Evolutionary conservation across 2,329 filamentous ascomycete species (phyloP).

Genomic region (Pseudogymnoascus sp.): DNA sequence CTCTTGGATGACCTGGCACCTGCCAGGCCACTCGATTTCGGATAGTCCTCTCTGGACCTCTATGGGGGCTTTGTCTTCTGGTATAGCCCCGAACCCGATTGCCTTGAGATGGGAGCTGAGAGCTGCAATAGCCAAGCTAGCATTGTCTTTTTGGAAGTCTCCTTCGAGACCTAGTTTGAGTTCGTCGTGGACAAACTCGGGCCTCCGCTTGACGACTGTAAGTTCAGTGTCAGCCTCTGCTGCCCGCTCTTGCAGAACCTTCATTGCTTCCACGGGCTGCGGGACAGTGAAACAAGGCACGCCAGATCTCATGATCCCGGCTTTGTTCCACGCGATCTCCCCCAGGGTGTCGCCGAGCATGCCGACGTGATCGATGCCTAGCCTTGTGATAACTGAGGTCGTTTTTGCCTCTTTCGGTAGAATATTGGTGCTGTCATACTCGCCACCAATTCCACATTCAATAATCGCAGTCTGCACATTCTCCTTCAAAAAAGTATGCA

Average conservation of each 20-base stretch:
- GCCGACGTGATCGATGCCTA: slow-evolving; percentile 79
- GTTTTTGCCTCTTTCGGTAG: slow-evolving; percentile 56
- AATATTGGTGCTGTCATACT: slow-evolving; percentile 89
- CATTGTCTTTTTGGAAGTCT: slow-evolving; percentile 53
- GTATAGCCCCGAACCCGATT: slow-evolving; percentile 23
- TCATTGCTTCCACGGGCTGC: slow-evolving; percentile 48
- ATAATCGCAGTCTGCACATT: slow-evolving; percentile 73
- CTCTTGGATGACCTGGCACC: slow-evolving; percentile 57
- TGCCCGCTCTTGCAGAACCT: slow-evolving; percentile 54
- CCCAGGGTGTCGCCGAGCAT: slow-evolving; percentile 74
- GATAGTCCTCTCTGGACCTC: slow-evolving; percentile 66
- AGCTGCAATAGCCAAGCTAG: slow-evolving; percentile 44
- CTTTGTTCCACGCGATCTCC: slow-evolving; percentile 88
- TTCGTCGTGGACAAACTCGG: slow-evolving; percentile 22
- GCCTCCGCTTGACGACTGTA: slow-evolving; percentile 19
- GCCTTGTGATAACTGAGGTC: slow-evolving; percentile 66
- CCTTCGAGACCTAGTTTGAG: slow-evolving; percentile 34
- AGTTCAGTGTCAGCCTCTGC: slow-evolving; percentile 28
- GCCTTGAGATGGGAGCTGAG: slow-evolving; percentile 43
- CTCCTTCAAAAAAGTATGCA: slow-evolving; percentile 73
- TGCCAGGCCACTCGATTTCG: slow-evolving; percentile 66
- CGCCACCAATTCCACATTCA: slow-evolving; percentile 90
- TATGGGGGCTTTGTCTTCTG: slow-evolving; percentile 43
- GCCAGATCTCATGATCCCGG: slow-evolving; percentile 71
- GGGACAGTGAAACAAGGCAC: slow-evolving; percentile 56